Percentiles rank a stretch among this genome's conserved stretches.
phyloP scores from a whole-genome alignment of 2,329 filamentous ascomycete genomes.

The Xenoacremonium recifei region DNA sequence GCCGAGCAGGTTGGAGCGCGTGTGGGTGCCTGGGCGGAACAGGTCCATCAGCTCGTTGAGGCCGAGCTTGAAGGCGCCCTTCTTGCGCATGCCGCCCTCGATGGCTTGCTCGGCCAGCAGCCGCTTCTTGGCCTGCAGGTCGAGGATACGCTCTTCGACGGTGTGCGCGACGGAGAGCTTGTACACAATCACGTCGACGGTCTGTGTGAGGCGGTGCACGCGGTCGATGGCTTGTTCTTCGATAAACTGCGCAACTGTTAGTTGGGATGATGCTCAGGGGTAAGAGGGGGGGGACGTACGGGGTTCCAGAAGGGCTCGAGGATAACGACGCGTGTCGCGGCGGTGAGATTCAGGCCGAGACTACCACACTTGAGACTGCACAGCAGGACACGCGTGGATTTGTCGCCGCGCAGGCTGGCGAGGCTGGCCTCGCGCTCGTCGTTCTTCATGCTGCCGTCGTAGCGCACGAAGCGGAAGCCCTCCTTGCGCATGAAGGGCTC shows the following conservation, averaged over 20 bases:
- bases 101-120: conserved; percentile 89
- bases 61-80: conserved; percentile 75
- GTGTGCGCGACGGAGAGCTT: conserved; percentile 84
- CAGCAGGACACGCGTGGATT: conserved; percentile 75
- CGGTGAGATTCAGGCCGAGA: conserved; percentile 89
- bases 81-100: conserved; percentile 74
- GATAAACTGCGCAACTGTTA: conserved; percentile 64
- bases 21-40: conserved; percentile 64
- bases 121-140: conserved; percentile 90
- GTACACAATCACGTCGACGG: conserved; percentile 90
- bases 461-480: conserved; percentile 78
- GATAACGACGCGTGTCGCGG: conserved; percentile 89
- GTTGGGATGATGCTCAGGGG: not conserved
- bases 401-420: conserved; percentile 70
- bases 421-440: conserved; percentile 88
- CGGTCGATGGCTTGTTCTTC: conserved; percentile 99
- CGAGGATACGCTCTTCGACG: conserved; percentile 93
- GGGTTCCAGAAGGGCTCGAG: conserved; percentile 99
- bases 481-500: conserved; percentile 82
- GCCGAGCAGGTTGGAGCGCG: conserved; percentile 15
- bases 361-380: conserved; percentile 95
- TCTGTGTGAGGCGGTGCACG: conserved; percentile 97
- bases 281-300: conserved; percentile 42
- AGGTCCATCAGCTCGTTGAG: conserved; percentile 92
- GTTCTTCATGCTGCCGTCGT: conserved; percentile 94